Percentiles rank a stretch among this genome's conserved stretches.
phyloP scores from a whole-genome alignment of 73 alveolate genomes.

The Symbiodinium natans region DNA sequence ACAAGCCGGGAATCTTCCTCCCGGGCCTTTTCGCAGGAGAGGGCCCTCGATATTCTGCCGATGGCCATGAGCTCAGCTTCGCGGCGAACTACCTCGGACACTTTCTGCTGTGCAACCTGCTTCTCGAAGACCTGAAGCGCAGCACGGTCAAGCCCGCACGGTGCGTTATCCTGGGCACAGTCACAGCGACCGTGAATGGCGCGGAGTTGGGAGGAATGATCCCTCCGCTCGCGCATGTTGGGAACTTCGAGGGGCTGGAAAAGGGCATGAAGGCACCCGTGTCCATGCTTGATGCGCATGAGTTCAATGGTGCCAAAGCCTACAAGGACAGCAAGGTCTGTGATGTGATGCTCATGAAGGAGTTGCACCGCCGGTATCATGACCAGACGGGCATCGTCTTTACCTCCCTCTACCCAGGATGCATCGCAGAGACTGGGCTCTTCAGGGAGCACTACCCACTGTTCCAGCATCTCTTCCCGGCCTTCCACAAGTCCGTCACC shows the following conservation, averaged over 20 bases:
- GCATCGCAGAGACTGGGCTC: slow-evolving; percentile 87
- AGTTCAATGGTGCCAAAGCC: slow-evolving; percentile 81
- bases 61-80: slow-evolving; percentile 79
- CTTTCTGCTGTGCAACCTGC: slow-evolving; percentile 71
- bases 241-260: slow-evolving; percentile 39
- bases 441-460: slow-evolving; percentile 83
- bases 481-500: slow-evolving; percentile 64
- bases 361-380: slow-evolving; percentile 69
- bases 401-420: slow-evolving; percentile 68
- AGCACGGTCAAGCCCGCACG: slow-evolving; percentile 25
- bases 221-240: slow-evolving; percentile 81
- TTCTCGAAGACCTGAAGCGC: slow-evolving; percentile 19
- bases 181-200: slow-evolving; percentile 91
- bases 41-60: slow-evolving; percentile 68
- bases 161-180: slow-evolving; percentile 76
- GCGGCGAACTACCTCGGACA: slow-evolving; percentile 91
- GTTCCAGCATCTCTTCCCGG: slow-evolving; percentile 71
- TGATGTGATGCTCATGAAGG: slow-evolving; percentile 84
- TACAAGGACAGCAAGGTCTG: slow-evolving; percentile 93
- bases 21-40: slow-evolving; percentile 84
- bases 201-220: slow-evolving; percentile 86
- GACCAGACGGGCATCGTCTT: slow-evolving; percentile 63
- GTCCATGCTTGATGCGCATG: slow-evolving; percentile 71
- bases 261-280: slow-evolving; percentile 55
- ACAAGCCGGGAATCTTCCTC: slow-evolving; percentile 79